Conservation (phyloP, 768 basidiomycete genomes). For the Gymnopilus dilepis region DNA sequence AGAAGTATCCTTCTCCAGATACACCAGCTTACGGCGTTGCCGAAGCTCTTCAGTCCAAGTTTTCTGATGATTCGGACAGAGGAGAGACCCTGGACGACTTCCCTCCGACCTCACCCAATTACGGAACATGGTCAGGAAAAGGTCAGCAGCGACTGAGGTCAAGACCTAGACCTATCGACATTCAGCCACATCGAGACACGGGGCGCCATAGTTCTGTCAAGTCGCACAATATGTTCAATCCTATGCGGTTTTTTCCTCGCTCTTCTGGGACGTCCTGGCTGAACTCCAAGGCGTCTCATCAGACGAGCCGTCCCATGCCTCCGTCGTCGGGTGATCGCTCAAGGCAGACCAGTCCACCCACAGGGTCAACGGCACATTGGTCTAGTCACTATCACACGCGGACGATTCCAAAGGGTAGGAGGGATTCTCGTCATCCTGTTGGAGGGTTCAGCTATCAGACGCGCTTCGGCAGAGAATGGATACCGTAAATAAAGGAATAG, state of each 20-base stretch:
- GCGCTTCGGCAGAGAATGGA: conserved; percentile 22
- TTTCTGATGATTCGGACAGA: conserved; percentile 17
- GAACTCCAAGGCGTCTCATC: conserved; percentile 24
- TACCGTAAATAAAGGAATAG: conserved; percentile 8
- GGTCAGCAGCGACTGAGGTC: conserved; percentile 11
- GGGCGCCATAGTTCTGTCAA: conserved; percentile 17
- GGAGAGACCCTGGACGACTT: conserved; percentile 14
- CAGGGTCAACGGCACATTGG: conserved; percentile 9
- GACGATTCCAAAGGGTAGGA: background rate
- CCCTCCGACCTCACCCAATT: conserved; percentile 24
- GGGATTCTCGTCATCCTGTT: conserved; percentile 11
- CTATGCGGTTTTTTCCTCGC: conserved; percentile 32
- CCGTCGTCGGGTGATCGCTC: conserved; percentile 6
- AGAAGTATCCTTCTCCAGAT: conserved; percentile 32
- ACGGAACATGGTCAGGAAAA: conserved; percentile 13
- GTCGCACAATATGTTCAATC: conserved; percentile 27
- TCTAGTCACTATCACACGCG: conserved; percentile 8
- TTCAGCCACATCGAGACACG: conserved; percentile 13
- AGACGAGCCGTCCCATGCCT: background rate
- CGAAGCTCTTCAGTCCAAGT: conserved; percentile 17
- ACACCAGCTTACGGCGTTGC: conserved; percentile 31
- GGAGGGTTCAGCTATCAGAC: conserved; percentile 14
- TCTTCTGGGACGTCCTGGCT: conserved; percentile 32
- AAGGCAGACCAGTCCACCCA: conserved; percentile 7
- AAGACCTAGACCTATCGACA: conserved; percentile 23